Conservation (phyloP, 176 grass and related monocot genomes). For the Avena atlantica region DNA sequence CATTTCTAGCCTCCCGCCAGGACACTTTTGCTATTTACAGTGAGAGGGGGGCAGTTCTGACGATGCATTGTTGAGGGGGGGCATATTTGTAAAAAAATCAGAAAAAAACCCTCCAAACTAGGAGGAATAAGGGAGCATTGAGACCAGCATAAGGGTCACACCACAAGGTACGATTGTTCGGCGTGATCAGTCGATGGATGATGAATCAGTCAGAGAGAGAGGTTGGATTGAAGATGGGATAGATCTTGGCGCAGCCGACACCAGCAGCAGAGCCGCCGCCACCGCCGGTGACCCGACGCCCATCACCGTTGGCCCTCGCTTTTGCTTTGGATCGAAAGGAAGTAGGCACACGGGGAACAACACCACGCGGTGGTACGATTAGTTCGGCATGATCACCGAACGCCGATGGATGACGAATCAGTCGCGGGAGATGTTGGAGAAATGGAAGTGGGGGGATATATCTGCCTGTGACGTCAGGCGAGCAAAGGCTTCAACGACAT, state of each 20-base stretch:
- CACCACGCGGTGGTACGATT: not conserved
- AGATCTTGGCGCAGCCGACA: constrained; percentile 30
- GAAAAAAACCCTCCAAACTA: too few relatives aligned
- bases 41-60: too few relatives aligned
- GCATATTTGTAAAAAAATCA: too few relatives aligned
- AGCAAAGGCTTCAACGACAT: not conserved
- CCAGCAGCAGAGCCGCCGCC: constrained; percentile 26
- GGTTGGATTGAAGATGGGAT: too few relatives aligned
- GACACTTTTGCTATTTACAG: too few relatives aligned
- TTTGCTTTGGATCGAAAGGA: not conserved
- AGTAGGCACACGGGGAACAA: not conserved
- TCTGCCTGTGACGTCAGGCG: not conserved
- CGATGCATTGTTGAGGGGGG: too few relatives aligned
- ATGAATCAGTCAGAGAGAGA: too few relatives aligned
- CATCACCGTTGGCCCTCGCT: constrained; percentile 5
- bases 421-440: not conserved
- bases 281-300: constrained; percentile 19
- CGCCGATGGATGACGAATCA: not conserved
- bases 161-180: too few relatives aligned
- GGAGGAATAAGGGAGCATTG: too few relatives aligned
- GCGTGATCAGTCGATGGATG: too few relatives aligned
- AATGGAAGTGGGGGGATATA: not conserved
- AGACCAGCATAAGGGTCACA: too few relatives aligned
- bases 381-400: not conserved
- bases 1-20: too few relatives aligned